Conservation (phyloP, 306 rosid genomes). For the Cucurbita moschata region DNA sequence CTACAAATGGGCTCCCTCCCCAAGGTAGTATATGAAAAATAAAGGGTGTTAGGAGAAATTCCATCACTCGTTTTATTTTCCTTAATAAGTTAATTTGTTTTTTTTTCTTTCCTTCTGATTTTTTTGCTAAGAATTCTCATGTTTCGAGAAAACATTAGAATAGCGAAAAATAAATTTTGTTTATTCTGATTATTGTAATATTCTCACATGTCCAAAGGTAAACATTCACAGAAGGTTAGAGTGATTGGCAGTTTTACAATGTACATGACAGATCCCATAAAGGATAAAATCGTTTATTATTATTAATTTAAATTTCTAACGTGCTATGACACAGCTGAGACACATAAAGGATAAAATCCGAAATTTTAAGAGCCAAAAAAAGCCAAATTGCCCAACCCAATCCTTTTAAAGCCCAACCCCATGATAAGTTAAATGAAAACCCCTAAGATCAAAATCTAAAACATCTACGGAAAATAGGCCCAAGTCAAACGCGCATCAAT, state of each 20-base stretch:
- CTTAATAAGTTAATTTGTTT: background rate
- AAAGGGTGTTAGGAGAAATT: background rate
- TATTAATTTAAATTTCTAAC: too few species aligned
- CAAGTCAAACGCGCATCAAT: too few species aligned
- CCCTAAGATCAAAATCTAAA: too few species aligned
- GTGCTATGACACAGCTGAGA: too few species aligned
- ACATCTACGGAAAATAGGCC: too few species aligned
- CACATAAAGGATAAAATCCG: too few species aligned
- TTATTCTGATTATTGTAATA: background rate
- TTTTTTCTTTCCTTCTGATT: background rate
- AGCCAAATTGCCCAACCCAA: too few species aligned
- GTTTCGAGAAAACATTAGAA: background rate
- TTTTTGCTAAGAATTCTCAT: background rate
- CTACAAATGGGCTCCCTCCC: background rate
- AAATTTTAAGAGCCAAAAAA: too few species aligned
- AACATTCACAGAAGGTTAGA: background rate
- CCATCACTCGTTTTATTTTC: background rate
- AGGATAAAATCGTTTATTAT: too few species aligned
- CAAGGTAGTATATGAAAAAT: background rate
- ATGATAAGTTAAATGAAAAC: too few species aligned
- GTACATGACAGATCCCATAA: background rate
- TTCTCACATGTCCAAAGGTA: background rate
- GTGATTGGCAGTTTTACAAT: background rate
- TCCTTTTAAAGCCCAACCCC: too few species aligned
- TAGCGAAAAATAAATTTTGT: background rate